Base-by-base conservation (phyloP, 306 rosid species). In the Myrica gale region DNA sequence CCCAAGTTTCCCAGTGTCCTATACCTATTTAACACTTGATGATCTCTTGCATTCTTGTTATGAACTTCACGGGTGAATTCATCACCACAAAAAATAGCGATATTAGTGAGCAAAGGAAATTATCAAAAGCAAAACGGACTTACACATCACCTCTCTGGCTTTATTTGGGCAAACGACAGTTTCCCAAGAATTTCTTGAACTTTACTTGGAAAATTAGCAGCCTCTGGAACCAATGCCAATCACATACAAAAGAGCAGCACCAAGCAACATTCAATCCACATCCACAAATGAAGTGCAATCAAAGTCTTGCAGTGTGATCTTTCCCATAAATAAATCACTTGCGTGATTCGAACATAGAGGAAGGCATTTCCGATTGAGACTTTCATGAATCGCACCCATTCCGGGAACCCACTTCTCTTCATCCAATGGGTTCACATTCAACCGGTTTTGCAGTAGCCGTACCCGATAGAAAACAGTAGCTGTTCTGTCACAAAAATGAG, bases 281-380 rank as follows among this genome's bases (percentile, higher is more conserved):
- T 87, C 86, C 43, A 83, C 75, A 76, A 74, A 86, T 65, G 82
- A 82, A 68, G 93, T 69, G 56, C 86, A 91, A 48, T 91, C 97
- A 72, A 94, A 75, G 78, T 91, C 97, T 78, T 91, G 90, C 77
- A 94, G 90, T 15, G 89, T 87, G 76, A 87, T 83, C 76, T 72
- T 87, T 45, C 96, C 96, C 84, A 82, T 72, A 80, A 90, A 94
- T 53, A 94, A 82, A 77, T 88, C 92, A 65, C 76, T 78, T 6
- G 85, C 72, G 83, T 94, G 98, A 81, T 87, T 85, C 45, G 85
- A 63, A 84, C 97, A 91, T 6, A 94, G 87, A 74, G 96, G 96
- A 71, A 94, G 87, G 76, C 98, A 94, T 75, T 85, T 90, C 62
- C 16, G 78, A 74, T 91, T 69, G 72, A 91, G 83, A 74, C 90